phyloP scores from a whole-genome alignment of 139 green algal species.

The Tetraselmis chui region DNA sequence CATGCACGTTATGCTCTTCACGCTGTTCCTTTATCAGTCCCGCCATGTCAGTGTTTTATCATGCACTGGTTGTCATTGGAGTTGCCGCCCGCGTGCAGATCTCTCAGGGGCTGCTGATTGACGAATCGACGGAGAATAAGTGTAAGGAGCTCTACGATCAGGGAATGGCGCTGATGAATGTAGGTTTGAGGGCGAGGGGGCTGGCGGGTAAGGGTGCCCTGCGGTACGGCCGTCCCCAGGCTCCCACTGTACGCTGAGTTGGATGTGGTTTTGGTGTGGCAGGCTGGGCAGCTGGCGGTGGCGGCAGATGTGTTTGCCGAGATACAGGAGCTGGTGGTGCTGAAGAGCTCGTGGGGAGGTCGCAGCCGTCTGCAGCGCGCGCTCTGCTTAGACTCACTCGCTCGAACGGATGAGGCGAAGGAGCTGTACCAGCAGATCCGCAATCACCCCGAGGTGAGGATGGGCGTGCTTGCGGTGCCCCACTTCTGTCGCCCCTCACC shows the following conservation, averaged over 20 bases:
- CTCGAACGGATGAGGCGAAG: conserved; percentile 15
- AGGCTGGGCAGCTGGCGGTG: conserved; percentile 19
- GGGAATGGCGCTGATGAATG: conserved; percentile 40
- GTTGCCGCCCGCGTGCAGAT: too few relatives aligned
- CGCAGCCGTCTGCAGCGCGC: conserved; percentile 29
- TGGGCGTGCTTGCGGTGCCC: too few relatives aligned
- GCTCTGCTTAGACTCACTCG: conserved; percentile 19
- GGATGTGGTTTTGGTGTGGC: not conserved
- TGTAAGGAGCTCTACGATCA: conserved; percentile 24
- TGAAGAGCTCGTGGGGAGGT: conserved; percentile 49
- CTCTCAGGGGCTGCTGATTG: conserved; percentile 42
- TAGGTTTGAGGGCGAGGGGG: too few relatives aligned
- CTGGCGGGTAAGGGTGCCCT: too few relatives aligned
- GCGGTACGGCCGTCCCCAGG: conserved; percentile 4
- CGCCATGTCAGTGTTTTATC: too few relatives aligned
- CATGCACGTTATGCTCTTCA: too few relatives aligned
- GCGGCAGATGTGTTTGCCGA: conserved; percentile 40
- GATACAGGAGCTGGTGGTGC: conserved; percentile 20
- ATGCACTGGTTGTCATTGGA: too few relatives aligned
- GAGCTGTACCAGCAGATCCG: conserved; percentile 19
- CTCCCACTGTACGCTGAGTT: not conserved
- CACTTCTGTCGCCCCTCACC: too few relatives aligned
- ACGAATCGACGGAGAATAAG: conserved; percentile 31
- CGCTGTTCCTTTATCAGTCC: too few relatives aligned
- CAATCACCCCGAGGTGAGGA: conserved; percentile 3